Percentiles rank a stretch among this genome's conserved stretches.
Conservation (phyloP, 352 stramenopile species). For the Halophytophthora batemanensis region DNA sequence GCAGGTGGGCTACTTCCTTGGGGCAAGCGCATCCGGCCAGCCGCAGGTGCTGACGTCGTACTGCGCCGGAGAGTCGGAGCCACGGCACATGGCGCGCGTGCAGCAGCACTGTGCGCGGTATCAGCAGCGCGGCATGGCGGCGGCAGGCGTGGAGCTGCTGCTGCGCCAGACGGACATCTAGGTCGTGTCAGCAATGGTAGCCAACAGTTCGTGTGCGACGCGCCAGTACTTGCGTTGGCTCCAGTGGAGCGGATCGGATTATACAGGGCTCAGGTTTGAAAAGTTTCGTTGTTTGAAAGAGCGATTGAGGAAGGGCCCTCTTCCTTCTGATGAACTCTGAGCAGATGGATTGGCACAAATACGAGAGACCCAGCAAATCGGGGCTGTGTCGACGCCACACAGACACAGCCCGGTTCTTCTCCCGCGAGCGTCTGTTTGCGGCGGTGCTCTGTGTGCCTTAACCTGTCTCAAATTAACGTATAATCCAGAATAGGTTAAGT, state of each 20-base stretch:
- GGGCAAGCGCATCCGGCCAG: conserved; percentile 3
- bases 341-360: too few relatives aligned
- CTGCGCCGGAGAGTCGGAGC: conserved; percentile 31
- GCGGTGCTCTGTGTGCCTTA: too few relatives aligned
- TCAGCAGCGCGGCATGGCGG: conserved; percentile 9
- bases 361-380: too few relatives aligned
- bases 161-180: conserved; percentile 20
- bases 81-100: conserved; percentile 12
- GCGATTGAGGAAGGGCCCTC: too few relatives aligned
- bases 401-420: neutral
- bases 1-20: conserved; percentile 60
- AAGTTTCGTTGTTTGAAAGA: neutral
- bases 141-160: conserved; percentile 16
- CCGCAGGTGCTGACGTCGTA: conserved; percentile 51
- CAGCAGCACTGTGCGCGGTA: conserved; percentile 49
- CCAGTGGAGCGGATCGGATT: too few relatives aligned
- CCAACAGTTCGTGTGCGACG: too few relatives aligned
- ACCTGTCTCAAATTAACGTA: too few relatives aligned
- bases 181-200: neutral
- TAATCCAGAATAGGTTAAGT: too few relatives aligned
- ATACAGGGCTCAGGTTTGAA: too few relatives aligned
- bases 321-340: too few relatives aligned
- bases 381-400: too few relatives aligned
- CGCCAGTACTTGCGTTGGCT: too few relatives aligned
- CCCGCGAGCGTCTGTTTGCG: neutral